A percentile compares a stretch with the other conserved stretches of the same genome.
Conservation (phyloP, 176 grass and related monocot species). For the Juncus inflexus region DNA sequence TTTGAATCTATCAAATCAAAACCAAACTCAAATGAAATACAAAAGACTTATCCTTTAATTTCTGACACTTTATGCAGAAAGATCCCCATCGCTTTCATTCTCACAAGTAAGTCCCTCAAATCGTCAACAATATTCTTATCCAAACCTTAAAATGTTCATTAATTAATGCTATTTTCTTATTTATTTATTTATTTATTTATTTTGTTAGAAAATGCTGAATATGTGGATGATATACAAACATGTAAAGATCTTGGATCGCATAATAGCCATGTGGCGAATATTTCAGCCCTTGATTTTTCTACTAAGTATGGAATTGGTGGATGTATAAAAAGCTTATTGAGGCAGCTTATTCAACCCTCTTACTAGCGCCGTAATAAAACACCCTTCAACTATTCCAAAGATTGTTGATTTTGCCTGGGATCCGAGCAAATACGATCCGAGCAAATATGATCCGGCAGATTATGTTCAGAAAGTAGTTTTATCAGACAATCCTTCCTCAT, state of each 20-base stretch:
- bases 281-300: slow-evolving; percentile 57
- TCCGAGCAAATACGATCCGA: too few relatives aligned
- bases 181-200: too few relatives aligned
- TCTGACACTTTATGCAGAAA: slow-evolving; percentile 60
- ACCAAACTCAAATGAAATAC: slow-evolving; percentile 37
- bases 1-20: slow-evolving; percentile 39
- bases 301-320: slow-evolving; percentile 51
- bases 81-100: slow-evolving; percentile 56
- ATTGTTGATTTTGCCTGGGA: too few relatives aligned
- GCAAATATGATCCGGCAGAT: too few relatives aligned
- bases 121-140: too few relatives aligned
- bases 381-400: too few relatives aligned
- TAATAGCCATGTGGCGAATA: slow-evolving; percentile 62
- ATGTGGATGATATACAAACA: slow-evolving; percentile 64
- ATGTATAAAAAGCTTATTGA: slow-evolving; percentile 70
- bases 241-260: slow-evolving; percentile 58
- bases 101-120: slow-evolving; percentile 47
- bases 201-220: slow-evolving; percentile 85
- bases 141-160: too few relatives aligned
- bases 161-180: too few relatives aligned
- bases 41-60: slow-evolving; percentile 54
- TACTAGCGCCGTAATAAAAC: too few relatives aligned
- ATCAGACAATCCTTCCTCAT: too few relatives aligned
- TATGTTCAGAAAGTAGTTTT: too few relatives aligned
- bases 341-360: slow-evolving; percentile 31